Base-by-base conservation (phyloP, 768 basidiomycete species). In the Amanita rubescens region DNA sequence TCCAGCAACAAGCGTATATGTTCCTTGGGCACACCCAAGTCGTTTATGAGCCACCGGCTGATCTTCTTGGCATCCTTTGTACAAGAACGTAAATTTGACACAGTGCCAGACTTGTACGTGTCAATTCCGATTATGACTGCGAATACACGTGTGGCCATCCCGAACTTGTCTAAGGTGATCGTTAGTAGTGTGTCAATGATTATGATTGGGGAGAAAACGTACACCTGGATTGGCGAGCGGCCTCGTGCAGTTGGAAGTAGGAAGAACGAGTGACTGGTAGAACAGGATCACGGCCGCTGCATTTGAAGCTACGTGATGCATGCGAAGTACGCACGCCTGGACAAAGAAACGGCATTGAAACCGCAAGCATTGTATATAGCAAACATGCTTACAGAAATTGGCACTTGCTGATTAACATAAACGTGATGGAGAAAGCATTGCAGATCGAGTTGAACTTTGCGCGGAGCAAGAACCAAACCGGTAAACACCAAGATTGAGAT, bases 111-210 rank as follows among this genome's bases (percentile, higher is more conserved):
- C 64, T 83, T 78, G 71, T 87, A 87, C 59, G 72, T 71, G 68
- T 87, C 83, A 57, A 87, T 78, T 38, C 85, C 85, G 56, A 87
- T 74, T 58, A 87, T 69, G 53, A 87, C 75, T 0, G 82, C 83
- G 58, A 84, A 87, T 38, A 84, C 67, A 17, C 76, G 79, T 35
- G 58, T 51, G 22, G 60, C 33, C 62, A 67, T 66, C 56, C 67
- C 53, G 35, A 34, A 27, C 49, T 27, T 20, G 33, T 35, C 47
- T 49, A 35, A 7, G 32, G 24, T 22, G 34, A 22, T 37, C 10
- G 34, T n/a, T 37, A 19, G 20, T n/a, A 14, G 33, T 5, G n/a
- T 8, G 46, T 33, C 17, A 27, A 19, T 46, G 44, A 46, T 30
- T 4, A 12, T 37, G n/a, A 15, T 46, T 24, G 44, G 20, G 44